Evolutionary conservation across 345 rosid genomes (phyloP).

Genomic region (Syzygium oleosum): DNA sequence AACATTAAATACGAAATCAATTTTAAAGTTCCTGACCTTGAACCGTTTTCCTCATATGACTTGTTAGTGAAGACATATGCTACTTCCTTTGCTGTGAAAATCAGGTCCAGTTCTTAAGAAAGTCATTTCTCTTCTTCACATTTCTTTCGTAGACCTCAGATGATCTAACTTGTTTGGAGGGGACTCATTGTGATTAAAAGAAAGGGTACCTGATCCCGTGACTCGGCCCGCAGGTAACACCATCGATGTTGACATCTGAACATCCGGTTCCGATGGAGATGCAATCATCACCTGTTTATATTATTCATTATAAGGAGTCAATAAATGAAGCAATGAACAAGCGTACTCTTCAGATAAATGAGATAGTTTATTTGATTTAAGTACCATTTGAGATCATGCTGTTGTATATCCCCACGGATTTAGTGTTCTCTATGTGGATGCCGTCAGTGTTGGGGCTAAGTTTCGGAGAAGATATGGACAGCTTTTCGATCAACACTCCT

Average conservation of each 20-base stretch:
- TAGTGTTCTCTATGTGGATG: constrained; percentile 77
- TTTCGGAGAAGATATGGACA: constrained; percentile 76
- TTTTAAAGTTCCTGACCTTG: not conserved
- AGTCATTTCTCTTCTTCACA: not conserved
- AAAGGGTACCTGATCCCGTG: constrained; percentile 75
- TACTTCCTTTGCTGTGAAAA: not conserved
- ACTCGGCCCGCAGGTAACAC: constrained; percentile 81
- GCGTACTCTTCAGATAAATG: not conserved
- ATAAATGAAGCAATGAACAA: not conserved
- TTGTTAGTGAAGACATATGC: not conserved
- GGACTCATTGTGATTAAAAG: not conserved
- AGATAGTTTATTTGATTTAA: not conserved
- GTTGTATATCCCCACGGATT: constrained; percentile 68
- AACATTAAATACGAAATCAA: not conserved
- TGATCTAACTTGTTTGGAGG: not conserved
- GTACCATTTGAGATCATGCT: constrained; percentile 78
- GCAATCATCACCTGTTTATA: constrained; percentile 69
- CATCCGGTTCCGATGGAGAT: constrained; percentile 83
- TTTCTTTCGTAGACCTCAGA: not conserved
- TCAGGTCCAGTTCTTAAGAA: no score
- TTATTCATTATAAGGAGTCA: not conserved
- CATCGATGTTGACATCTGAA: constrained; percentile 54
- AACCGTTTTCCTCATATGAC: not conserved
- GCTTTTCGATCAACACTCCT: constrained; percentile 56
- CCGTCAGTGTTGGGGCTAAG: constrained; percentile 97